Base-by-base conservation (phyloP, 164 flowering plant species). In the Protea cynaroides region DNA sequence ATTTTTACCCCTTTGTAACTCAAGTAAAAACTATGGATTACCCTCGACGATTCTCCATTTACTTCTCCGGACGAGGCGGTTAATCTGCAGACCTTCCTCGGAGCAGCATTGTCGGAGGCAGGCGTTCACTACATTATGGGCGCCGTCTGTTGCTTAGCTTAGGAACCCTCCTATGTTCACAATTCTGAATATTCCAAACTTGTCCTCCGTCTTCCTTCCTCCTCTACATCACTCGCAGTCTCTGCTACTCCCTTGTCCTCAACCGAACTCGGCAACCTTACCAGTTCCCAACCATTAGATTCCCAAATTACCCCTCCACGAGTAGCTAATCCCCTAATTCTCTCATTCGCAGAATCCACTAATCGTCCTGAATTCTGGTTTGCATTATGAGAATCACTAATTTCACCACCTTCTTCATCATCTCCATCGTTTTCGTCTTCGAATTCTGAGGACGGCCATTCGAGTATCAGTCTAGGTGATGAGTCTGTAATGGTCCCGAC, bases 381-480 rank as follows among this genome's bases (percentile, higher is more conserved):
- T 0, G 63, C 23, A 8, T 8, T 19, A 1, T 18, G 18, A 51
- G 34, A 11, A 50, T 34, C 18, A 36, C 40, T 25, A 25, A 55
- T 52, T 14, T 29, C 65, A 6, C 61, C 70, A 0, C 40, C 69
- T 6, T 72, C 81, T 0, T 72, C n/a, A n/a, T n/a, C n/a, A n/a
- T n/a, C n/a, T n/a, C n/a, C n/a, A n/a, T n/a, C n/a, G n/a, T n/a
- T n/a, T n/a, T n/a, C n/a, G n/a, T n/a, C 52, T 12, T 29, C 43
- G 50, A 78, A 79, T 11, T 79, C 79, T 12, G 78, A 56, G 43
- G 40, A 56, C 4, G 64, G 44, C 80, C 74, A 74, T 61, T 82
- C 83, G 43, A 87, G 79, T 1, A 85, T 82, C 61, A 85, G 76
- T 1, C 90, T 74, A 3, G 94, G 94, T 12, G 94, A 82, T 3